These are phyloP conservation scores for Myxozyma udenii DNA, from an alignment of 805 yeast species.

Conservation along the genomic window DNA sequence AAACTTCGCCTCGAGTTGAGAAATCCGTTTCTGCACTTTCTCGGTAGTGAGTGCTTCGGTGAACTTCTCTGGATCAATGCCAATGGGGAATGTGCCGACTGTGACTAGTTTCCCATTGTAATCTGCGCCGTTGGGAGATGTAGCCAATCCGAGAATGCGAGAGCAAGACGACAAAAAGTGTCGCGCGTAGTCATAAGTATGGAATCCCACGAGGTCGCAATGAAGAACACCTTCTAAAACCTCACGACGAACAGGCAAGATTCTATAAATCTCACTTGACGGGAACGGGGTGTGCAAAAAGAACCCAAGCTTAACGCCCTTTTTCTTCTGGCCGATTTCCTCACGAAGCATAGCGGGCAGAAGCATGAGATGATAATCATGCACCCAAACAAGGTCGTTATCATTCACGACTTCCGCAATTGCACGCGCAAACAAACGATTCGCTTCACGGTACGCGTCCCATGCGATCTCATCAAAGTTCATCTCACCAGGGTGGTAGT, in stretches of 20 bases:
- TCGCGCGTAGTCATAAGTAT: slow-evolving; percentile 97
- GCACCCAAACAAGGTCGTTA: slow-evolving; percentile 93
- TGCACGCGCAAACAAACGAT: slow-evolving; percentile 70
- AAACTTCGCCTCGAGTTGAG: slow-evolving; percentile 62
- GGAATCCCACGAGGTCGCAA: slow-evolving; percentile 95
- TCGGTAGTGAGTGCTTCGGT: slow-evolving; percentile 67
- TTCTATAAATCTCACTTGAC: slow-evolving; percentile 90
- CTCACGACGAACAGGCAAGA: slow-evolving; percentile 91
- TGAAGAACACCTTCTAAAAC: slow-evolving; percentile 86
- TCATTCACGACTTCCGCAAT: slow-evolving; percentile 69
- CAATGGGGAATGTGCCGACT: slow-evolving; percentile 98
- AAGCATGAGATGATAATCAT: slow-evolving; percentile 95
- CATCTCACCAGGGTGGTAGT: slow-evolving; percentile 99
- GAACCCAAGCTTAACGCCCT: slow-evolving; percentile 78
- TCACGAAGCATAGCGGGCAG: slow-evolving; percentile 82
- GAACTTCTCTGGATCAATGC: slow-evolving; percentile 92
- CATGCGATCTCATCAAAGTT: slow-evolving; percentile 96
- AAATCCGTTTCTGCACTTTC: slow-evolving; percentile 63
- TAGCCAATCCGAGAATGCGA: slow-evolving; percentile 73
- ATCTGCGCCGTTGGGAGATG: slow-evolving; percentile 87
- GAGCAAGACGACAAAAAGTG: slow-evolving; percentile 90
- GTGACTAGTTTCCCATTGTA: slow-evolving; percentile 71
- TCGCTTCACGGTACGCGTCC: slow-evolving; percentile 96
- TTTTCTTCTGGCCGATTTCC: slow-evolving; percentile 47
- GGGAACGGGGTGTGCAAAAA: slow-evolving; percentile 98